Evolutionary conservation across 352 stramenopile species (phyloP).

Genomic region (Phytophthora aleatoria): DNA sequence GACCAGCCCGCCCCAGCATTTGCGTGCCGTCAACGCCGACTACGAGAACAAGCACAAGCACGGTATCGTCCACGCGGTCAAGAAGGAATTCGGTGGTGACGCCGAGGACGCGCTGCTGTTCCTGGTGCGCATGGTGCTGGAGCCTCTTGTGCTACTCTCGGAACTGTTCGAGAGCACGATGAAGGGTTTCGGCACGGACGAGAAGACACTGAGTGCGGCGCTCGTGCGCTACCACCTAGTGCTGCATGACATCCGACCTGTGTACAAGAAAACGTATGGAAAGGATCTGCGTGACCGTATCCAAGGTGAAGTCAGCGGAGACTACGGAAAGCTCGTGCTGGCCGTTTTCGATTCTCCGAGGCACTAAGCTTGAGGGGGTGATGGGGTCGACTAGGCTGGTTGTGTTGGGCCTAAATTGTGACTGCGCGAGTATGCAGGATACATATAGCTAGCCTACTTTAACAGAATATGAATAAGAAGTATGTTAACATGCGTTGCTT

Average conservation of each 20-base stretch:
- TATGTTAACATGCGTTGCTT: no score
- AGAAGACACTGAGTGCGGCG: constrained; percentile 58
- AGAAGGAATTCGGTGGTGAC: constrained; percentile 74
- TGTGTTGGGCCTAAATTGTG: no score
- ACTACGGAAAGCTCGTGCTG: constrained; percentile 77
- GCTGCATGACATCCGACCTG: constrained; percentile 69
- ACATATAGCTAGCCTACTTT: no score
- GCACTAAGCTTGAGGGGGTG: constrained; percentile 14
- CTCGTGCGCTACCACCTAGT: constrained; percentile 84
- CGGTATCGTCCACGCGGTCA: constrained; percentile 60
- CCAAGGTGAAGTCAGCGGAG: constrained; percentile 77
- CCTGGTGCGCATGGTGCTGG: constrained; percentile 61
- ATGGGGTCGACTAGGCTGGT: no score
- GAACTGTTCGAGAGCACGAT: constrained; percentile 78
- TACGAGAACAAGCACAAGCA: constrained; percentile 74
- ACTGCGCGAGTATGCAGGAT: no score
- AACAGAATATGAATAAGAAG: no score
- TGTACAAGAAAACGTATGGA: constrained; percentile 79
- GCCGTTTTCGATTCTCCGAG: constrained; percentile 49
- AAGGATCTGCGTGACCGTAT: constrained; percentile 85
- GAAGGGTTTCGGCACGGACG: constrained; percentile 77
- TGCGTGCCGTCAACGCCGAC: constrained; percentile 57
- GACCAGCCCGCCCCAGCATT: constrained; percentile 56
- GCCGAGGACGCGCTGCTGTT: constrained; percentile 61
- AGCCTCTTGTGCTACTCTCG: constrained; percentile 62